These are phyloP conservation scores for Pyracantha coccinea DNA, from an alignment of 331 rosid species.

Conservation along the genomic window DNA sequence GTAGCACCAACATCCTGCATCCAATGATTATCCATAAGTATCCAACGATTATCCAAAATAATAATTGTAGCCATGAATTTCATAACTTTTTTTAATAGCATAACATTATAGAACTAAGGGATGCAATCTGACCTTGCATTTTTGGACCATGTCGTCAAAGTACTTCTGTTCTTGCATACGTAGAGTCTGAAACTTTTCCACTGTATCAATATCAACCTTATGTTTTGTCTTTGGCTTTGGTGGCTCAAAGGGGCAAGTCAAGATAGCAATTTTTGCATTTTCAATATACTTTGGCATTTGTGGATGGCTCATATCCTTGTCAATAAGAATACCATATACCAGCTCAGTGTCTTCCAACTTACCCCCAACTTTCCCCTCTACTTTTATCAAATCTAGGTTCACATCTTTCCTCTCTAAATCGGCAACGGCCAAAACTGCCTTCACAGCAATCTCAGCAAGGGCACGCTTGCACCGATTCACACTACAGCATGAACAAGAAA, in stretches of 20 bases:
- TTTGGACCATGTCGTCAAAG: constrained; percentile 93
- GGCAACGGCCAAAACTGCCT: constrained; percentile 92
- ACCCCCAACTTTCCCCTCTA: constrained; percentile 98
- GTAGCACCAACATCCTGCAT: constrained; percentile 92
- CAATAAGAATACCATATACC: constrained; percentile 79
- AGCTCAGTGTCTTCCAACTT: constrained; percentile 92
- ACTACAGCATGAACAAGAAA: constrained; percentile 37
- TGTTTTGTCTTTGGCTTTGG: constrained; percentile 99
- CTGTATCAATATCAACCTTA: constrained; percentile 97
- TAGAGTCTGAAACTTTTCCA: constrained; percentile 88
- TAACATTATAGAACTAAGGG: not conserved
- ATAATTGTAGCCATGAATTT: not conserved
- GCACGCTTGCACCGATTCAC: constrained; percentile 93
- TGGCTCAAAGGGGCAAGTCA: constrained; percentile 99
- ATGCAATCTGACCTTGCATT: constrained; percentile 71
- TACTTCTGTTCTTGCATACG: constrained; percentile 76
- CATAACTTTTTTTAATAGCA: not conserved
- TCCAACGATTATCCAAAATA: not conserved
- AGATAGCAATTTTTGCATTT: constrained; percentile 86
- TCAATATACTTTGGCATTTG: constrained; percentile 96
- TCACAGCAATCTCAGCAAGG: constrained; percentile 96
- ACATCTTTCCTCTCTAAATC: constrained; percentile 95
- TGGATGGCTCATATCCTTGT: constrained; percentile 99
- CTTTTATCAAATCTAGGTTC: constrained; percentile 80
- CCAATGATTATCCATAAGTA: not conserved